Percentiles rank a stretch among this genome's conserved stretches.
These are phyloP conservation scores for Penicillium coffeae DNA, from an alignment of 495 filamentous ascomycete genomes.

Conservation along the genomic window DNA sequence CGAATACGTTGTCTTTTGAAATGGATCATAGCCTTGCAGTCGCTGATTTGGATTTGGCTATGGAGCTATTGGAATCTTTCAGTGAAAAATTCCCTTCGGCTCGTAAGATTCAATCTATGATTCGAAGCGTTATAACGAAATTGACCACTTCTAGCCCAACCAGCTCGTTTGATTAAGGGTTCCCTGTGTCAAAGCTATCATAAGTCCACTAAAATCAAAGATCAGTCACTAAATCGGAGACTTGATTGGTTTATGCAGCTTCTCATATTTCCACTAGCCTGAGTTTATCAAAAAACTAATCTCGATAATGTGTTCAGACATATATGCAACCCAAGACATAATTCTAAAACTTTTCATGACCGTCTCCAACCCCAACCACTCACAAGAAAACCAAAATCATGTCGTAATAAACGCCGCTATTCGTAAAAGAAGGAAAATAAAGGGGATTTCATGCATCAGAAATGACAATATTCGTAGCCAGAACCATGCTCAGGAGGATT, in stretches of 20 bases:
- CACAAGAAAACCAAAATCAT: slow-evolving; percentile 4
- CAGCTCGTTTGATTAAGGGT: too few relatives aligned
- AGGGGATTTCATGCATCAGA: background rate
- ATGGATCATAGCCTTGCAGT: slow-evolving; percentile 23
- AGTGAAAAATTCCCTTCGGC: slow-evolving; percentile 31
- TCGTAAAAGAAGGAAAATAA: background rate
- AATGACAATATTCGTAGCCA: background rate
- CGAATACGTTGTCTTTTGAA: slow-evolving; percentile 17
- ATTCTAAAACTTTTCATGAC: background rate
- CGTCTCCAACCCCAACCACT: slow-evolving; percentile 10
- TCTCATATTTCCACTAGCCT: too few relatives aligned
- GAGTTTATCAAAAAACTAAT: too few relatives aligned
- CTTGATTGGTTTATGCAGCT: too few relatives aligned
- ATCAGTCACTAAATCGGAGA: too few relatives aligned
- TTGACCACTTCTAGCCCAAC: too few relatives aligned
- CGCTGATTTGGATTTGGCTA: slow-evolving; percentile 28
- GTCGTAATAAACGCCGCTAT: background rate
- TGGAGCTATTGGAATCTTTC: slow-evolving; percentile 32
- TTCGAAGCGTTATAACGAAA: slow-evolving; percentile 18
- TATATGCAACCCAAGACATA: background rate
- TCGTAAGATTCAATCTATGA: slow-evolving; percentile 30
- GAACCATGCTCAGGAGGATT: background rate
- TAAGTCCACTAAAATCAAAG: too few relatives aligned
- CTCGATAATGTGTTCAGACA: too few relatives aligned
- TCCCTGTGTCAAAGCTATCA: too few relatives aligned